Percentiles rank a stretch among this genome's conserved stretches.
phyloP scores from a whole-genome alignment of 306 rosid genomes.

The Sindora glabra region DNA sequence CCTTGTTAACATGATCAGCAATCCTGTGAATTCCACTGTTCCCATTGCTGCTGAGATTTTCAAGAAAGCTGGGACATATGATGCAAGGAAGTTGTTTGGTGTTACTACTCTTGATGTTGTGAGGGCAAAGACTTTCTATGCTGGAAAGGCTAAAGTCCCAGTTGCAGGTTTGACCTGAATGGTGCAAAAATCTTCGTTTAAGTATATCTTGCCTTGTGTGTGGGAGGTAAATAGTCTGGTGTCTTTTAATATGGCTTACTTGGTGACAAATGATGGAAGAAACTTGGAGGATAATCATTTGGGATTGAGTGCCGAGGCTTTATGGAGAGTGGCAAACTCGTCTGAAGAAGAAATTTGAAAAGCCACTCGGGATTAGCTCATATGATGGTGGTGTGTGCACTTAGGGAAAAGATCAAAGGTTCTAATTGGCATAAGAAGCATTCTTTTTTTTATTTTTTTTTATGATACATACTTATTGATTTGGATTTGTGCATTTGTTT shows the following conservation, averaged over 20 bases:
- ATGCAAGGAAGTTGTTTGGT: conserved; percentile 83
- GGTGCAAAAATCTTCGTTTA: not conserved
- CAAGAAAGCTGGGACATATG: conserved; percentile 86
- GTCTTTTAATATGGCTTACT: not conserved
- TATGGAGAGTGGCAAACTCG: not conserved
- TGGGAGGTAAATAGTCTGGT: too few species aligned
- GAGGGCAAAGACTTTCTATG: conserved; percentile 92
- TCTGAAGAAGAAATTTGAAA: not conserved
- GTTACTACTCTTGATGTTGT: conserved; percentile 98
- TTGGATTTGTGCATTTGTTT: conserved; percentile 11
- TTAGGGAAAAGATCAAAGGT: too few species aligned
- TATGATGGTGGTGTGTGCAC: not conserved
- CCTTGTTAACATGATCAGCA: conserved; percentile 87
- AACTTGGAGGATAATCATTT: not conserved
- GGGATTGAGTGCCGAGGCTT: not conserved
- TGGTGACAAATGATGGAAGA: not conserved
- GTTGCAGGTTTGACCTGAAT: conserved; percentile 70
- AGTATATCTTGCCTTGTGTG: not conserved
- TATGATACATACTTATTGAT: not conserved
- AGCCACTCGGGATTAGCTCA: too few species aligned
- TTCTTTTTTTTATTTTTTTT: not conserved
- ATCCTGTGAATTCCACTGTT: conserved; percentile 95
- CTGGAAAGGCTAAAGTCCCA: conserved; percentile 83
- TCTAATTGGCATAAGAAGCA: not conserved
- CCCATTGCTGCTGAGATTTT: conserved; percentile 97